Conservation (phyloP, 2,329 filamentous ascomycete species). For the Monilinia polystroma region DNA sequence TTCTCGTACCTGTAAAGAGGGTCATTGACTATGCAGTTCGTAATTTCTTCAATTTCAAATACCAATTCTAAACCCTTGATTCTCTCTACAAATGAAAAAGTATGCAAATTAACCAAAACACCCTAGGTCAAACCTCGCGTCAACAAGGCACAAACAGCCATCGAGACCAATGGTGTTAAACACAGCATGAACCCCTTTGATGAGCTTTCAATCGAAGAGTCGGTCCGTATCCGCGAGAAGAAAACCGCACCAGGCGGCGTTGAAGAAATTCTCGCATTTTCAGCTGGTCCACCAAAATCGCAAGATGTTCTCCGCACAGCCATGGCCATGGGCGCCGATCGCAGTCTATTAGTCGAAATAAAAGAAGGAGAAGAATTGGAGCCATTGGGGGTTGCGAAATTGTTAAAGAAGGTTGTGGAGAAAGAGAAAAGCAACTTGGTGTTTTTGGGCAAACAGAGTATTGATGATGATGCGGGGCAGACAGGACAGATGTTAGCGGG, state of each 20-base stretch:
- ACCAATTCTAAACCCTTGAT: neutral
- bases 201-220: constrained; percentile 96
- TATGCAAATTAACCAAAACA: constrained; percentile 4
- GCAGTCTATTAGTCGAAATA: constrained; percentile 81
- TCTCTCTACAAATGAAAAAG: neutral
- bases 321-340: constrained; percentile 98
- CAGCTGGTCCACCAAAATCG: constrained; percentile 83
- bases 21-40: constrained; percentile 80
- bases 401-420: constrained; percentile 76
- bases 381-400: constrained; percentile 88
- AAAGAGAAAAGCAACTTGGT: constrained; percentile 88
- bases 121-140: constrained; percentile 65
- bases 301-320: constrained; percentile 89
- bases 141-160: constrained; percentile 74
- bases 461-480: constrained; percentile 93
- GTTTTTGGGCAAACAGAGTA: constrained; percentile 94
- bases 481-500: constrained; percentile 98
- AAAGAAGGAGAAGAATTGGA: constrained; percentile 76
- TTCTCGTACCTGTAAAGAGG: constrained; percentile 78
- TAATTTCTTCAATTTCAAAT: neutral
- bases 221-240: constrained; percentile 89
- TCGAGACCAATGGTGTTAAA: constrained; percentile 91
- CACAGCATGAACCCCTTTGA: constrained; percentile 99
- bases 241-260: constrained; percentile 71
- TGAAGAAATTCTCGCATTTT: constrained; percentile 87